Percentiles rank a stretch among this genome's conserved stretches.
These are phyloP conservation scores for Stephania japonica DNA, from an alignment of 164 flowering plant species.

Conservation along the genomic window DNA sequence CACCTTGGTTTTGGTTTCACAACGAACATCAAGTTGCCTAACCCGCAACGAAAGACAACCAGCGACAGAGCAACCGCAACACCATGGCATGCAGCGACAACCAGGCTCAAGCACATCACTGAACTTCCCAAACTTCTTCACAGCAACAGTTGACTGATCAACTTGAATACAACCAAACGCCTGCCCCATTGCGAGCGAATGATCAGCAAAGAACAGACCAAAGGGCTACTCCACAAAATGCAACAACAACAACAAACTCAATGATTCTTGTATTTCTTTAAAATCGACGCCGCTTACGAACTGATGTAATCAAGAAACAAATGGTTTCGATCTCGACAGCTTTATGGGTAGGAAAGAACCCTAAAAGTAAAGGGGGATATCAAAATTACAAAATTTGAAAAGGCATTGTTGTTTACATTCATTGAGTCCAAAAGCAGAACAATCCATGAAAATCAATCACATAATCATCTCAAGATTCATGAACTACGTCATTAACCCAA, in stretches of 20 bases:
- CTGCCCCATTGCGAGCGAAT: slow-evolving; percentile 52
- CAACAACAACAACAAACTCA: neutral
- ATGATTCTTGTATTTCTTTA: neutral
- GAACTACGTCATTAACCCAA: neutral
- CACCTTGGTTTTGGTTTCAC: slow-evolving; percentile 89
- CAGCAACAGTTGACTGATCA: slow-evolving; percentile 67
- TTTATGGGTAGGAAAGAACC: neutral
- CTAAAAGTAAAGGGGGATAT: too few species aligned
- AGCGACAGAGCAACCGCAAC: slow-evolving; percentile 50
- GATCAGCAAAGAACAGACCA: neutral
- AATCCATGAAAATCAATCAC: too few species aligned
- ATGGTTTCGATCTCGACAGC: neutral
- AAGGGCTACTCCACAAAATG: neutral
- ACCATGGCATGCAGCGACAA: slow-evolving; percentile 79
- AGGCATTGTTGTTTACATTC: neutral
- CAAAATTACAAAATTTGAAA: neutral
- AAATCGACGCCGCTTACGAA: too few species aligned
- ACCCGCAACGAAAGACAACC: slow-evolving; percentile 65
- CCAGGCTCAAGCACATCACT: slow-evolving; percentile 73
- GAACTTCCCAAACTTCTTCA: slow-evolving; percentile 64
- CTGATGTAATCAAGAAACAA: neutral
- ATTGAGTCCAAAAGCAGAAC: neutral
- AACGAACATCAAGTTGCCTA: slow-evolving; percentile 75
- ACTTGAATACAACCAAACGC: slow-evolving; percentile 57
- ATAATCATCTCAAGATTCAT: neutral